Conservation (phyloP, 345 rosid genomes). For the Diplotaxis tenuifolia region DNA sequence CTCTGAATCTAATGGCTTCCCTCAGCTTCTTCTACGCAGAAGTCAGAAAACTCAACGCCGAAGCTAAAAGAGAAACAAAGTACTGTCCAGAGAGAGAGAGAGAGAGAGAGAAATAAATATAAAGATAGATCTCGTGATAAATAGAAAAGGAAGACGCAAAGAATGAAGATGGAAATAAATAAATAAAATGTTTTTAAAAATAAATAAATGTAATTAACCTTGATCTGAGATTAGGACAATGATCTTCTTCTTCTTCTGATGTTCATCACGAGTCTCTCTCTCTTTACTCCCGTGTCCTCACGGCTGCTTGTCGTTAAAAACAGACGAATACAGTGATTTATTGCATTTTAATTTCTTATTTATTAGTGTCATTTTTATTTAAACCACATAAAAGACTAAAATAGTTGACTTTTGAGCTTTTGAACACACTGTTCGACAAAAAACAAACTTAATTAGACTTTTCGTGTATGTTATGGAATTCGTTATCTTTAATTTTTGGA, state of each 20-base stretch:
- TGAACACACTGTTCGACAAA: not conserved
- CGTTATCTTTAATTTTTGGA: not conserved
- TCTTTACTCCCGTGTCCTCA: slow-evolving; percentile 36
- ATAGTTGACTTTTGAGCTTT: slow-evolving; percentile 27
- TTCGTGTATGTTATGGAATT: not conserved
- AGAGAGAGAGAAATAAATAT: slow-evolving; percentile 1
- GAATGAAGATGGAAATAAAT: slow-evolving; percentile 38
- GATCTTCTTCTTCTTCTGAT: slow-evolving; percentile 22
- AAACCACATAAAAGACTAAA: slow-evolving; percentile 9
- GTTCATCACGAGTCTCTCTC: slow-evolving; percentile 37
- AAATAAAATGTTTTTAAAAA: not conserved
- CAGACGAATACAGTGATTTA: slow-evolving; percentile 22
- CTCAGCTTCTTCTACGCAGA: not conserved
- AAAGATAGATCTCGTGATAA: slow-evolving; percentile 76
- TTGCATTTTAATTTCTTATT: not conserved
- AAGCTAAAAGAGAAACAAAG: slow-evolving; percentile 23
- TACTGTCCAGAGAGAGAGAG: slow-evolving; percentile 27
- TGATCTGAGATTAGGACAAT: slow-evolving; percentile 31
- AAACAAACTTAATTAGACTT: slow-evolving; percentile 8
- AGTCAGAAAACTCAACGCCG: slow-evolving; percentile 27
- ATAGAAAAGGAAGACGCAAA: slow-evolving; percentile 63
- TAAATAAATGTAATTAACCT: slow-evolving; percentile 2
- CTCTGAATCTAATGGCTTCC: slow-evolving; percentile 16
- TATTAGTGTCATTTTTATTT: not conserved
- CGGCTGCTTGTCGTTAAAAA: slow-evolving; percentile 32